Evolutionary conservation across 2,329 filamentous ascomycete genomes (phyloP), one percentile per base, ranked within the genome.

Genomic region (Botrytis fabae): DNA sequence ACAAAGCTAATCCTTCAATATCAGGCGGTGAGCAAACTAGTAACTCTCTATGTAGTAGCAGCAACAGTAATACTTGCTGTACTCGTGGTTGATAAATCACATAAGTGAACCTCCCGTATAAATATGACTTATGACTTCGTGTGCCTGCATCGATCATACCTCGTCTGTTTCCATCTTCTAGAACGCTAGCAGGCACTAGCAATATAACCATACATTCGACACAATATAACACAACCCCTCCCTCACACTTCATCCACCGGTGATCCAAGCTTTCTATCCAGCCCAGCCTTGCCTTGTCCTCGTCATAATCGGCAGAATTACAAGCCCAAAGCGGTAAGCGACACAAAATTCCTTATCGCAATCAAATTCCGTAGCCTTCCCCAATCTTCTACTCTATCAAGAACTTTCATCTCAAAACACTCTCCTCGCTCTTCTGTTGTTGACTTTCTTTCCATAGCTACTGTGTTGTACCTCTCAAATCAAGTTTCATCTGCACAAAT

Each of bases 161-260:
- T 51, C 1, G 48, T n/a, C 25, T 14, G 3, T 12, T 0, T 0
- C 1, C n/a, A n/a, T 25, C 40, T 42, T 16, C 1, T n/a, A n/a
- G 1, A 54, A 28, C 51, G 25, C 51, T 54, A 46, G 44, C 44
- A 46, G 8, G 7, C 48, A 54, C 48, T 54, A 54, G 51, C 14
- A 54, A 25, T 54, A 54, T 32, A 32, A 32, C 2, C 32, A 32
- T 32, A 32, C 32, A 32, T 32, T 32, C 32, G 3, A 32, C 32
- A 32, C 32, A 32, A 32, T 32, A 32, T 32, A 32, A 32, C 32
- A 32, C 32, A 32, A 32, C 32, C 32, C 32, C 32, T 32, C 32
- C 32, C 32, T 32, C 32, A 32, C 32, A 4, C 32, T 32, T 32
- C 32, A 32, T 32, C 32, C 32, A 32, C 32, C 32, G 32, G 32